These are phyloP conservation scores for Myrica gale DNA, from an alignment of 306 rosid species.

Conservation along the genomic window DNA sequence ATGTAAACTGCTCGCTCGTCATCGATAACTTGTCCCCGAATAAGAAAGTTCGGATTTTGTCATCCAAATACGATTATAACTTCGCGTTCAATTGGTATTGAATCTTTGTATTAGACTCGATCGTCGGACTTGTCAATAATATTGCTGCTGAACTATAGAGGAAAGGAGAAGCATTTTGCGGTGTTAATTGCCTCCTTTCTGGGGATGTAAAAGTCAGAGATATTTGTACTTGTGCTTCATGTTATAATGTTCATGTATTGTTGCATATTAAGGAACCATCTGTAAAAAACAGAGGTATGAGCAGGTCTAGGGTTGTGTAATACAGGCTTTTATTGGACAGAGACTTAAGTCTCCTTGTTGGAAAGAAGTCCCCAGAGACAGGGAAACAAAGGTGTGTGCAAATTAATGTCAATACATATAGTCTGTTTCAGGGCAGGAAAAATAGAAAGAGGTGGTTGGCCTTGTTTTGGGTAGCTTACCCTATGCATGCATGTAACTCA, in stretches of 20 bases:
- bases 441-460: no score
- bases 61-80: slow-evolving; percentile 19
- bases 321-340: neutral
- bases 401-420: neutral
- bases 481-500: no score
- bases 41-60: slow-evolving; percentile 29
- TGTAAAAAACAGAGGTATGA: neutral
- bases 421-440: neutral
- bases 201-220: neutral
- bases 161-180: neutral
- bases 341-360: neutral
- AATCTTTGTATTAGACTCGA: neutral
- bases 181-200: neutral
- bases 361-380: neutral
- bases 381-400: neutral
- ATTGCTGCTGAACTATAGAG: neutral
- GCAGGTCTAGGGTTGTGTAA: neutral
- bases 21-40: slow-evolving; percentile 33
- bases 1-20: slow-evolving; percentile 39
- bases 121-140: neutral
- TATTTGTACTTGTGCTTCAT: neutral
- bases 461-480: no score
- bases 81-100: neutral
- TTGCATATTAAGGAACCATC: neutral
- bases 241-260: neutral